These are phyloP conservation scores for Aspergillus biplanus DNA, from an alignment of 495 filamentous ascomycete species.

Conservation along the genomic window DNA sequence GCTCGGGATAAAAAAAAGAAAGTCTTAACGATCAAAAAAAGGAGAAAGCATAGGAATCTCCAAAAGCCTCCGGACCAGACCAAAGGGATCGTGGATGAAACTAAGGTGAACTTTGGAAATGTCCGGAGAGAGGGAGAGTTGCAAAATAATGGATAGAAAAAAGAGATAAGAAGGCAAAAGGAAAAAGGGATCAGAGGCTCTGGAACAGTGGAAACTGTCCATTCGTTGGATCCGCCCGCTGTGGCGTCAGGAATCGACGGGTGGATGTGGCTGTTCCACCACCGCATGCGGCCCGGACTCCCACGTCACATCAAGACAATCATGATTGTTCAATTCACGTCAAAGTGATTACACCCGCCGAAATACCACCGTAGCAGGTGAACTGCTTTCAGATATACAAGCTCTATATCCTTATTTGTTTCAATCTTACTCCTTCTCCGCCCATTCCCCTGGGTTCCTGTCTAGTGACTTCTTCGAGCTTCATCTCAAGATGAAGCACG, in stretches of 20 bases:
- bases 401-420: neutral
- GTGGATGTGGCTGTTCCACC: slow-evolving; percentile 13
- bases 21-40: slow-evolving; percentile 32
- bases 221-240: slow-evolving; percentile 19
- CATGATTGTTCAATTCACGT: neutral
- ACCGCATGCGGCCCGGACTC: slow-evolving; percentile 11
- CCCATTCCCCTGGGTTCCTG: neutral
- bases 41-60: slow-evolving; percentile 38
- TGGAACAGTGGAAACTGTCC: slow-evolving; percentile 16
- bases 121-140: neutral
- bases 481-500: slow-evolving; percentile 39
- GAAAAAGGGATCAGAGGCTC: slow-evolving; percentile 11
- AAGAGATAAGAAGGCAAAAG: slow-evolving; percentile 15
- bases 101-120: slow-evolving; percentile 5
- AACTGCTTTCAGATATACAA: neutral
- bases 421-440: neutral
- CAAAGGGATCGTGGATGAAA: slow-evolving; percentile 25
- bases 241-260: slow-evolving; percentile 13
- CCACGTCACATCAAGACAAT: neutral
- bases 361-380: neutral
- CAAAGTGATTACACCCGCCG: neutral
- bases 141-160: slow-evolving; percentile 3
- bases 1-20: slow-evolving; percentile 22
- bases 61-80: slow-evolving; percentile 30
- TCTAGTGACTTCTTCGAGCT: neutral